Evolutionary conservation across 1,284 basidiomycete species (phyloP), one percentile per base, ranked within the genome.

Genomic region (Cutaneotrichosporon sp.): DNA sequence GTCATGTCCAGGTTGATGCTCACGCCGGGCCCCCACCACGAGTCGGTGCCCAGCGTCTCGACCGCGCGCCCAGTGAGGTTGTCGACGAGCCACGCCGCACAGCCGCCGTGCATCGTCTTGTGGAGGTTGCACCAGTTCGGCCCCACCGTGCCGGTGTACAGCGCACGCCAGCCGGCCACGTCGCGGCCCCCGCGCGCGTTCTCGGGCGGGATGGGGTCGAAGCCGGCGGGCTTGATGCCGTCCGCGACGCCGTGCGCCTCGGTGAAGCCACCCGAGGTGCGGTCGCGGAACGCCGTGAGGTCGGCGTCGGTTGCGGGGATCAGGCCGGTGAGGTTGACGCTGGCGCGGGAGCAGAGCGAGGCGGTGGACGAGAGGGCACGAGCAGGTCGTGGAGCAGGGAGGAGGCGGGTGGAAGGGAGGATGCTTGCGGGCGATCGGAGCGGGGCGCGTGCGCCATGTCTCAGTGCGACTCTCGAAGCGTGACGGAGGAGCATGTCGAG

Each of bases 1-100:
- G 60, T 62, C 60, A 58, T 62, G 45, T 62, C 60, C 27, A 62
- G 50, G n/a, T 43, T 57, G 50, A 62, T 38, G 45, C 56, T 58
- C 8, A 62, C 56, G 1, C 54, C 54, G 6, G 50, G 50, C 3
- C 56, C 56, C 55, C 60, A 56, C 60, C 60, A 62, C 11, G 43
- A 25, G 20, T 57, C 56, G 3, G 55, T 62, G 8, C 27, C 16
- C 2, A 62, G 51, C 1, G 29, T 47, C 34, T 57, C 50, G 27
- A 56, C 56, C 2, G 51, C 60, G 1, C 55, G 51, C 18, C 60
- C 56, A 2, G 60, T 62, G 18, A 62, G 56, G 45, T 62, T 58
- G 34, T 62, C 60, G 33, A 52, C 50, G 34, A 62, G 50, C 60
- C 60, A 62, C 9, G 60, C 60, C 6, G 60, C 55, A 22, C 60